Evolutionary conservation across 345 rosid species (phyloP).

Genomic region (Trapa incisa): DNA sequence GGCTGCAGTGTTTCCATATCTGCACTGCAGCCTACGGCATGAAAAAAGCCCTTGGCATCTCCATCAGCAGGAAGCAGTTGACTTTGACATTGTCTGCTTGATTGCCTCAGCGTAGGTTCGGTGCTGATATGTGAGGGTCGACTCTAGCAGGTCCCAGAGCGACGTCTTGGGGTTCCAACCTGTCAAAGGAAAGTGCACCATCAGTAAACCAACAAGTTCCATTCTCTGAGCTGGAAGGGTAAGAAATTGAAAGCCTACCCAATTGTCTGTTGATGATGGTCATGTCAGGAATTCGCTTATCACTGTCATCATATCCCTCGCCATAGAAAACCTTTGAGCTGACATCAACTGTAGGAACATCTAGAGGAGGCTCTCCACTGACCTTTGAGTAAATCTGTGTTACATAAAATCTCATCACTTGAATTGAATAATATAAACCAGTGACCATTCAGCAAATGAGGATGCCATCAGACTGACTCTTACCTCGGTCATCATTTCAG

Average conservation of each 20-base stretch:
- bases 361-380: constrained; percentile 27
- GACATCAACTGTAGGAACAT: constrained; percentile 28
- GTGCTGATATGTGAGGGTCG: constrained; percentile 43
- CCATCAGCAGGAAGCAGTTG: constrained; percentile 12
- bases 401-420: background rate
- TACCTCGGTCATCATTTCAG: constrained; percentile 48
- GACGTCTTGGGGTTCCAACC: constrained; percentile 51
- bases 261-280: constrained; percentile 40
- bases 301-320: constrained; percentile 43
- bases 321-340: constrained; percentile 43
- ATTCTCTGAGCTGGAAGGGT: background rate
- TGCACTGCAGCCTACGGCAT: no score
- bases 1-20: no score
- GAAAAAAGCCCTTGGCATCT: background rate
- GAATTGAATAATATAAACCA: background rate
- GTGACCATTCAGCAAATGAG: background rate
- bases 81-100: constrained; percentile 27
- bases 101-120: constrained; percentile 41
- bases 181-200: background rate
- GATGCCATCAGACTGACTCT: background rate
- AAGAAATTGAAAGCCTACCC: constrained; percentile 15
- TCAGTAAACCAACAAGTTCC: background rate
- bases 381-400: constrained; percentile 31
- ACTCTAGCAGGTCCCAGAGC: constrained; percentile 37
- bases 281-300: constrained; percentile 47